These are phyloP conservation scores for Camellia granthamiana DNA, from an alignment of 148 eudicot genomes.

Conservation along the genomic window DNA sequence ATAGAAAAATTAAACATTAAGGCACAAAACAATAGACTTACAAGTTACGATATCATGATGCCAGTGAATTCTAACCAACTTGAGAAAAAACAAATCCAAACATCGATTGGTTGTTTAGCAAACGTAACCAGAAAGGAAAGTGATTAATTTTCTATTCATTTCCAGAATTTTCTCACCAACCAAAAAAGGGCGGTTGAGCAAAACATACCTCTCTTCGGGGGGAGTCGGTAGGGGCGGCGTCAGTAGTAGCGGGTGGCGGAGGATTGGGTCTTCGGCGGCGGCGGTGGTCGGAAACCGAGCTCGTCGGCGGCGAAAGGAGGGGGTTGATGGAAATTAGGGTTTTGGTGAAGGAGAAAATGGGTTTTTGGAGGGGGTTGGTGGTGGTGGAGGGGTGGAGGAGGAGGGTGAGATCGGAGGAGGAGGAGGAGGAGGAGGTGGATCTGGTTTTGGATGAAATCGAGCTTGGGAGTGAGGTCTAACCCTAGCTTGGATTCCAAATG, in stretches of 20 bases:
- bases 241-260: neutral
- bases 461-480: conserved; percentile 49
- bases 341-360: too few relatives aligned
- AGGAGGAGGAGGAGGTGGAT: conserved; percentile 28
- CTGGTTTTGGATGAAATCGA: conserved; percentile 65
- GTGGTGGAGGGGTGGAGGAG: too few relatives aligned
- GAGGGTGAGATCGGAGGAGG: too few relatives aligned
- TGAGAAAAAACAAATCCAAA: neutral
- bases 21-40: too few relatives aligned
- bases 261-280: too few relatives aligned
- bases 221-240: conserved; percentile 22
- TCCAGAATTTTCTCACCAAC: conserved; percentile 10
- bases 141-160: neutral
- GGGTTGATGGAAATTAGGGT: too few relatives aligned
- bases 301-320: too few relatives aligned
- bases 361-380: too few relatives aligned
- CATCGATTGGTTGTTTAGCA: neutral
- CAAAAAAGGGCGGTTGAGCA: neutral
- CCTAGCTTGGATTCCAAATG: conserved; percentile 67
- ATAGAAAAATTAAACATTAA: too few relatives aligned
- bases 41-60: too few relatives aligned
- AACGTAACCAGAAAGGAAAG: neutral
- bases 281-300: too few relatives aligned
- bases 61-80: too few relatives aligned
- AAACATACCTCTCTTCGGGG: conserved; percentile 53